Percentiles rank a stretch among this genome's conserved stretches.
Evolutionary conservation across 768 basidiomycete genomes (phyloP).

Genomic region (Boletus patriciae): DNA sequence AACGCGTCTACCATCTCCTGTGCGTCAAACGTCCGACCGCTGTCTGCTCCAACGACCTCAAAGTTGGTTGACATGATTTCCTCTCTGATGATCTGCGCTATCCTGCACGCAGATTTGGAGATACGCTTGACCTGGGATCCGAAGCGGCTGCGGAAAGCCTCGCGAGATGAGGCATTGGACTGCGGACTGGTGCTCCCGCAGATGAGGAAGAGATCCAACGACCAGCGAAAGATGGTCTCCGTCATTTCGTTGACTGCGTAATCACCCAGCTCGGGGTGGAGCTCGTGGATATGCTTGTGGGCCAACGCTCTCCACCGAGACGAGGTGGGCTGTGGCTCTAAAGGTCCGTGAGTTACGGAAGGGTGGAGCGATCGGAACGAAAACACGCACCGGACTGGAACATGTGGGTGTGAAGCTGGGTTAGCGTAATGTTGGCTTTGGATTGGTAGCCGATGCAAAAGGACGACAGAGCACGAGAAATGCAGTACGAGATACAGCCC

Average conservation of each 20-base stretch:
- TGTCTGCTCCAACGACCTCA: conserved; percentile 63
- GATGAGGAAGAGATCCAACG: conserved; percentile 62
- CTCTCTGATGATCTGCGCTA: conserved; percentile 65
- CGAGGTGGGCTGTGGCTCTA: conserved; percentile 76
- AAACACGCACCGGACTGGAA: conserved; percentile 46
- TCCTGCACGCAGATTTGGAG: conserved; percentile 58
- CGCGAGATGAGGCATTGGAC: conserved; percentile 36
- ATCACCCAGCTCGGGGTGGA: conserved; percentile 66
- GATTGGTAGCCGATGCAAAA: conserved; percentile 77
- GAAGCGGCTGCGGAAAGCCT: conserved; percentile 48
- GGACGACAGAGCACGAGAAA: conserved; percentile 62
- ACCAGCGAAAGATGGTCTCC: conserved; percentile 75
- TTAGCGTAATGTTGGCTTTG: conserved; percentile 64
- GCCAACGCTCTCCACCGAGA: conserved; percentile 77
- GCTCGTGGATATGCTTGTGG: conserved; percentile 62
- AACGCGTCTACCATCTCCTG: conserved; percentile 62
- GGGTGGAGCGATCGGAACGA: not conserved
- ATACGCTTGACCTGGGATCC: conserved; percentile 65
- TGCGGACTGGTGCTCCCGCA: conserved; percentile 56
- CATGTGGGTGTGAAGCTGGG: conserved; percentile 62
- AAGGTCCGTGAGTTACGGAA: conserved; percentile 18
- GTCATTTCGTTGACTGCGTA: conserved; percentile 69
- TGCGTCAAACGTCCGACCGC: conserved; percentile 49
- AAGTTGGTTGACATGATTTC: conserved; percentile 79
- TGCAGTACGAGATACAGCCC: conserved; percentile 64